A percentile compares a stretch with the other conserved stretches of the same genome.
phyloP scores from a whole-genome alignment of 495 filamentous ascomycete species.

The Podospora pseudoanserina region DNA sequence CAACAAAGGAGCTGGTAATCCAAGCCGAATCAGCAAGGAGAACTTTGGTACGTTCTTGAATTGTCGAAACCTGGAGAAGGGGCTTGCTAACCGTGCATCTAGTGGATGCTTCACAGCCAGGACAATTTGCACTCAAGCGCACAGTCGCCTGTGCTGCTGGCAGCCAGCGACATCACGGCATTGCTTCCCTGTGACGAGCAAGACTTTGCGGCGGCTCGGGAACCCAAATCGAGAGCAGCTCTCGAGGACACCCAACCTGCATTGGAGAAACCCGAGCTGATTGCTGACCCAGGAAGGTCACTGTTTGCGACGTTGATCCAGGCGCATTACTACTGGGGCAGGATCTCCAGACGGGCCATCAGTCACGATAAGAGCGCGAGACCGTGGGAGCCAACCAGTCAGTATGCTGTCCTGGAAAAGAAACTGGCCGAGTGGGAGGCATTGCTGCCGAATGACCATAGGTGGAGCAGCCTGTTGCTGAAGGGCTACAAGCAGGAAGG shows the following conservation, averaged over 20 bases:
- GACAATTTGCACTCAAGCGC: conserved; percentile 50
- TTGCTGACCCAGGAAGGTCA: conserved; percentile 38
- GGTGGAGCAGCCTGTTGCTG: conserved; percentile 42
- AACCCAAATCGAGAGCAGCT: conserved; percentile 46
- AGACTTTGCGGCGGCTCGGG: conserved; percentile 42
- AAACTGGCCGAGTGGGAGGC: conserved; percentile 42
- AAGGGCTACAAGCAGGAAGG: conserved; percentile 42
- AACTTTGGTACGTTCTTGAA: conserved; percentile 39
- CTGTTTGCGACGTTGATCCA: conserved; percentile 51
- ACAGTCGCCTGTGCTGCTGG: conserved; percentile 43
- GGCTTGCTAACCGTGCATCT: conserved; percentile 7
- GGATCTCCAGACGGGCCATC: conserved; percentile 43
- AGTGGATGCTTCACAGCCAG: conserved; percentile 54
- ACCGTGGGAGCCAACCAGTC: conserved; percentile 42
- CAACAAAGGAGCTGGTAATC: conserved; percentile 39
- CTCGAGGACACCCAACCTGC: conserved; percentile 49
- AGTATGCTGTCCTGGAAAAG: conserved; percentile 39
- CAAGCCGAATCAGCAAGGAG: conserved; percentile 45
- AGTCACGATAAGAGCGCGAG: conserved; percentile 33
- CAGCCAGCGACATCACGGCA: conserved; percentile 47
- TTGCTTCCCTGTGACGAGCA: conserved; percentile 47
- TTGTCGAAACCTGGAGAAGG: background rate
- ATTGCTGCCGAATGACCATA: conserved; percentile 41
- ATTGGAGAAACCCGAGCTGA: conserved; percentile 40
- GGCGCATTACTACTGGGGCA: conserved; percentile 48